Percentiles rank a stretch among this genome's conserved stretches.
Conservation (phyloP, 1,284 basidiomycete species). For the Porogramme epimiltina region DNA sequence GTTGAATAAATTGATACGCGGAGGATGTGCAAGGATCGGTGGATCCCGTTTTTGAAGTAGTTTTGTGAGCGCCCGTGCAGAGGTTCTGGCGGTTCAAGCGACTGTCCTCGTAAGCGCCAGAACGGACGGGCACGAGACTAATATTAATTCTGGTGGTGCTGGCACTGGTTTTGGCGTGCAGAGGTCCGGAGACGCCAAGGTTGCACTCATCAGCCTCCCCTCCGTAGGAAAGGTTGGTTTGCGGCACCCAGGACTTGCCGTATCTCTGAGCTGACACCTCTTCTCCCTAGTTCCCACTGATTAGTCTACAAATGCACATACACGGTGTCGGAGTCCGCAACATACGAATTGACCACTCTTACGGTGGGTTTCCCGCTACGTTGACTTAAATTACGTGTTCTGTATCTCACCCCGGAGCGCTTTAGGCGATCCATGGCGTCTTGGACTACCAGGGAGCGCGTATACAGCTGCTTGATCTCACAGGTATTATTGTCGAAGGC, state of each 20-base stretch:
- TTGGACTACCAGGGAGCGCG: conserved; percentile 92
- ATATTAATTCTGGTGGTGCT: conserved; percentile 77
- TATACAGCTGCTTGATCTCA: conserved; percentile 93
- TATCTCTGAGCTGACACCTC: neutral
- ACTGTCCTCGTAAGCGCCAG: no score
- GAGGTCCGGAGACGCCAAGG: conserved; percentile 92
- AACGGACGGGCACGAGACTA: no score
- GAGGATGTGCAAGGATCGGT: no score
- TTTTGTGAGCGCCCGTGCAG: no score
- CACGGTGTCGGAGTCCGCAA: conserved; percentile 86
- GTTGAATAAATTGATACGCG: no score
- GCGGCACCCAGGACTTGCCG: neutral
- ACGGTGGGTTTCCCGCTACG: conserved; percentile 53
- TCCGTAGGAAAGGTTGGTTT: conserved; percentile 84
- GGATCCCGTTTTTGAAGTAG: no score
- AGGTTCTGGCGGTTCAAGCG: no score
- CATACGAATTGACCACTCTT: conserved; percentile 95
- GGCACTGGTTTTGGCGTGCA: conserved; percentile 94
- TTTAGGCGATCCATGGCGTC: conserved; percentile 89
- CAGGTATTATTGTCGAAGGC: conserved; percentile 97
- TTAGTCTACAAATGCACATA: conserved; percentile 91
- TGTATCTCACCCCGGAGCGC: conserved; percentile 8
- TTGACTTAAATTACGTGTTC: neutral
- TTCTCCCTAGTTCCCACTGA: conserved; percentile 1
- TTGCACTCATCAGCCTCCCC: conserved; percentile 92